A percentile compares a stretch with the other conserved stretches of the same genome.
phyloP scores from a whole-genome alignment of 805 yeast genomes.

The Wickerhamomyces chaumierensis region DNA sequence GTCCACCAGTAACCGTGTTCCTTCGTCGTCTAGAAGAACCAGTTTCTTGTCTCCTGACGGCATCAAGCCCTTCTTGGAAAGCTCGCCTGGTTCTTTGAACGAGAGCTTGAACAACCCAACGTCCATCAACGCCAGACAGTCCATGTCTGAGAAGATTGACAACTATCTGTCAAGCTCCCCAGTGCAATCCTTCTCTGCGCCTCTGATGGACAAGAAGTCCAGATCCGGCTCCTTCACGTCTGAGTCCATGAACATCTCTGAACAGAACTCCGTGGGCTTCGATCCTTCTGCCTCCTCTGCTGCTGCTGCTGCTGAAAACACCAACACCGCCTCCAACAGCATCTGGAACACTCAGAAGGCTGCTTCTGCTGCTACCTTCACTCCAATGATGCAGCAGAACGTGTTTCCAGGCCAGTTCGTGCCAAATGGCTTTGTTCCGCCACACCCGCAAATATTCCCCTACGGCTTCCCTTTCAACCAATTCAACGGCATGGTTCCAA shows the following conservation, averaged over 20 bases:
- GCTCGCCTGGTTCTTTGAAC: slow-evolving; percentile 19
- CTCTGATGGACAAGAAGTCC: slow-evolving; percentile 1
- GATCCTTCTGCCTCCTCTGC: slow-evolving; percentile 22
- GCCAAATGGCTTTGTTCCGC: slow-evolving; percentile 5
- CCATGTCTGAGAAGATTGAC: slow-evolving; percentile 46
- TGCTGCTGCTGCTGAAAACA: too few relatives aligned
- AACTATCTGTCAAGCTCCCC: slow-evolving; percentile 37
- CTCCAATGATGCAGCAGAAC: slow-evolving; percentile 28
- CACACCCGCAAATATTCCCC: slow-evolving; percentile 21
- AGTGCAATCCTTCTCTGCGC: slow-evolving; percentile 18
- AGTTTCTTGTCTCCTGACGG: slow-evolving; percentile 31
- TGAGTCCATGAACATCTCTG: slow-evolving; percentile 21
- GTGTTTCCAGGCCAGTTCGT: slow-evolving; percentile 2
- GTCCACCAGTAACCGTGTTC: slow-evolving; percentile 21
- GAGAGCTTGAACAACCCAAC: slow-evolving; percentile 17
- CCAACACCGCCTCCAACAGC: slow-evolving; percentile 14
- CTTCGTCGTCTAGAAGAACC: slow-evolving; percentile 38
- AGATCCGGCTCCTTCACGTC: slow-evolving; percentile 17
- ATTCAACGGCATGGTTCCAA: slow-evolving; percentile 22
- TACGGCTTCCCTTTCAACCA: slow-evolving; percentile 27
- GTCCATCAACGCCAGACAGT: slow-evolving; percentile 12
- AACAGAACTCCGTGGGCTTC: slow-evolving; percentile 22
- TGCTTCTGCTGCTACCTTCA: slow-evolving; percentile 46
- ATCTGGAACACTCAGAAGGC: slow-evolving; percentile 65
- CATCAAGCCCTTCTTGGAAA: slow-evolving; percentile 16